Evolutionary conservation across 1,284 basidiomycete genomes (phyloP).

Genomic region (Ceratobasidium sp.): DNA sequence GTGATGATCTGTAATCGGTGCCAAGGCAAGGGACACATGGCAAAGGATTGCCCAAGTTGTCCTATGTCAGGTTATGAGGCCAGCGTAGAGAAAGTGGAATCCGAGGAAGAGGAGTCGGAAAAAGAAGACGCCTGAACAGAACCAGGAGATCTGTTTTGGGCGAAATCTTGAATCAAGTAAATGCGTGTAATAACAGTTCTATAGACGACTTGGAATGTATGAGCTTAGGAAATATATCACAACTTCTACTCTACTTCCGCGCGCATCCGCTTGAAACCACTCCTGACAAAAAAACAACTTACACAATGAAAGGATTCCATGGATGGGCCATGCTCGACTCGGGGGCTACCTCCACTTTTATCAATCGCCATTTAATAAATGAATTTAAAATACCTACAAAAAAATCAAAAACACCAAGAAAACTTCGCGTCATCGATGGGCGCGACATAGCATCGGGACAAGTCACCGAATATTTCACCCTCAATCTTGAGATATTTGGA

Average conservation of each 20-base stretch:
- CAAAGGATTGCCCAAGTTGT: neutral
- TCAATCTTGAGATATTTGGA: too few relatives aligned
- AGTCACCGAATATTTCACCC: too few relatives aligned
- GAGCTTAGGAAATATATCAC: neutral
- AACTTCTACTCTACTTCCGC: neutral
- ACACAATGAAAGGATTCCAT: neutral
- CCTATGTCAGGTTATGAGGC: neutral
- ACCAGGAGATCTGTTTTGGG: neutral
- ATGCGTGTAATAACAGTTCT: neutral
- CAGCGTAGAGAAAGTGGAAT: too few relatives aligned
- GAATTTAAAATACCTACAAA: neutral
- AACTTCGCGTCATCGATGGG: neutral
- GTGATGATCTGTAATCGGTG: neutral
- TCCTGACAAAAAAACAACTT: constrained; percentile 7
- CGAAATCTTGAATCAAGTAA: neutral
- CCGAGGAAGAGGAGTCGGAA: too few relatives aligned
- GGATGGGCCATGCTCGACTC: constrained; percentile 14
- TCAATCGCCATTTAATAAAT: neutral
- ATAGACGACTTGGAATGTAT: neutral
- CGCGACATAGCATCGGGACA: too few relatives aligned
- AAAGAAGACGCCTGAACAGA: too few relatives aligned
- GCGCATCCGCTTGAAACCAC: neutral
- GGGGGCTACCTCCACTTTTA: constrained; percentile 10
- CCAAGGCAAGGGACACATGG: neutral
- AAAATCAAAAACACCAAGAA: too few relatives aligned